Base-by-base conservation (phyloP, 2,329 filamentous ascomycete species). In the Tolypocladium capitatum region DNA sequence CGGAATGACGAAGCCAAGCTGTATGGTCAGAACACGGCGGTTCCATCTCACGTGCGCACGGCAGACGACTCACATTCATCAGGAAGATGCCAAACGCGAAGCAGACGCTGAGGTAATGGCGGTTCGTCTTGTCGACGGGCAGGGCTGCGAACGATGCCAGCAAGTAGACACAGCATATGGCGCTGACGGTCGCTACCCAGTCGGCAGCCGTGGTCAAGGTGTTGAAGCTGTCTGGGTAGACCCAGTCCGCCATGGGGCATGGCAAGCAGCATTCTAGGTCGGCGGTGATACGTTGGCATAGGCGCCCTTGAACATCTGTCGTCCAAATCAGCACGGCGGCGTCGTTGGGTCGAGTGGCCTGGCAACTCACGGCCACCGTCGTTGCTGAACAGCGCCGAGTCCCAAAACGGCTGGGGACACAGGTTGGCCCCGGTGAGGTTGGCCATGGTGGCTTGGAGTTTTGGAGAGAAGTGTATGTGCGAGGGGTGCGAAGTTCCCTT, bases 21-120 rank as follows among this genome's bases (percentile, higher is more conserved):
- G 56, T 10, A 42, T 42, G 20, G 57, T 60, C 48, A 63, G 54
- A 45, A 48, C 35, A 35, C 31, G 33, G 34, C 6, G 31, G 34
- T 9, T 11, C 13, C 41, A 11, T 30, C 38, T 16, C 16, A 10
- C 10, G 46, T 20, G 4, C 20, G 27, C 13, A 28, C 20, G 8
- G 18, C 33, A 11, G 34, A 8, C 46, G 34, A 72, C 84, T 71
- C 68, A 89, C 86, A 62, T 85, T 85, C 76, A 97, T 86, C 49
- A 91, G 72, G 38, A 84, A 69, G 36, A 91, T 80, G 5, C 80
- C 86, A 41, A 86, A 65, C 5, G 86, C 84, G 46, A 97, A 72
- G 62, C 88, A 92, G 53, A 96, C 84, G 61, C 86, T 96, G 34
- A 98, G 72, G 60, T 97, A 97, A 64, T 98, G 92, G 46, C 90